These are phyloP conservation scores for Debaryomyces robertsiae DNA, from an alignment of 1,139 yeast genomes.

Conservation along the genomic window DNA sequence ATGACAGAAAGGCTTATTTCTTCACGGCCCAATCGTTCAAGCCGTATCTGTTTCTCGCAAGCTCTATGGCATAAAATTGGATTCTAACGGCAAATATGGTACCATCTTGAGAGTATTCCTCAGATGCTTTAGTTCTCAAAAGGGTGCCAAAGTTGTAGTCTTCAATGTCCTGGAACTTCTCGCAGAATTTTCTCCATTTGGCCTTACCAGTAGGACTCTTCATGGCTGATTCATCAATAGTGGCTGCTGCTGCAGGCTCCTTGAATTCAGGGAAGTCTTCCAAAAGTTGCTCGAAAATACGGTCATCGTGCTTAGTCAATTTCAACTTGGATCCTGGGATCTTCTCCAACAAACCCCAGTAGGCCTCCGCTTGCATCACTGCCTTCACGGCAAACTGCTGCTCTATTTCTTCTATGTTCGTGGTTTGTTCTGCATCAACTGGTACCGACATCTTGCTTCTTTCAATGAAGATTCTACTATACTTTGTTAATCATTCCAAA, in stretches of 20 bases:
- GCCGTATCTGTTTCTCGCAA: slow-evolving; percentile 88
- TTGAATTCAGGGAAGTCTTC: slow-evolving; percentile 85
- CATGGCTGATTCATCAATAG: slow-evolving; percentile 75
- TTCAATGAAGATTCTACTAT: background rate
- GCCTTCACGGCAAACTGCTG: slow-evolving; percentile 98
- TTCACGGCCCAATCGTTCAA: slow-evolving; percentile 85
- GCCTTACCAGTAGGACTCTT: slow-evolving; percentile 79
- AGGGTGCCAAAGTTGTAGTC: slow-evolving; percentile 97
- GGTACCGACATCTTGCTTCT: slow-evolving; percentile 24
- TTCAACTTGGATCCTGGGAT: slow-evolving; percentile 78
- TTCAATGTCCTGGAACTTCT: slow-evolving; percentile 77
- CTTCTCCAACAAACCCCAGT: slow-evolving; percentile 78
- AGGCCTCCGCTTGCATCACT: slow-evolving; percentile 91
- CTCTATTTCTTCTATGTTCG: slow-evolving; percentile 72
- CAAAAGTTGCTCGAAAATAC: slow-evolving; percentile 68
- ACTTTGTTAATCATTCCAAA: background rate
- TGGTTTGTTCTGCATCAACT: slow-evolving; percentile 58
- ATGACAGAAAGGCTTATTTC: slow-evolving; percentile 13
- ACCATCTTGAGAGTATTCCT: slow-evolving; percentile 79
- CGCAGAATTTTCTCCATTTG: slow-evolving; percentile 89
- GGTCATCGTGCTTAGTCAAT: slow-evolving; percentile 81
- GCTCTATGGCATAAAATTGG: slow-evolving; percentile 93
- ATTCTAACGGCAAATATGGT: slow-evolving; percentile 90
- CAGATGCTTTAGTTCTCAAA: slow-evolving; percentile 67
- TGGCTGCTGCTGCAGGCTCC: slow-evolving; percentile 55